Conservation (phyloP, 2,329 filamentous ascomycete genomes). For the Scytalidium lignicola region DNA sequence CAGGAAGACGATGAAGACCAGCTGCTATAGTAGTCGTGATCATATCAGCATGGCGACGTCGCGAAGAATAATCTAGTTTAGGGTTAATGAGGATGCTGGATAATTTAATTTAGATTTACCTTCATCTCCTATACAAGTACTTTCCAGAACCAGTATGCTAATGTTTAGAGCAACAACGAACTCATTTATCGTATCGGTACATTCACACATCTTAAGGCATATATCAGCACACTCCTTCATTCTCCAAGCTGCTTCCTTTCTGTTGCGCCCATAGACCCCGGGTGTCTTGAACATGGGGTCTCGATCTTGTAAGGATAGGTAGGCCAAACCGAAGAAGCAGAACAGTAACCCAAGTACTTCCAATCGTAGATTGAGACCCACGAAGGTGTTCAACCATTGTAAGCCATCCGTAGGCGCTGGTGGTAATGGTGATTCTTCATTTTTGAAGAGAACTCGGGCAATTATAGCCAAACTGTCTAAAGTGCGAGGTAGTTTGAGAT, state of each 20-base stretch:
- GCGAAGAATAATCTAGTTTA: slow-evolving; percentile 9
- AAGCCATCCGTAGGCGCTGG: slow-evolving; percentile 20
- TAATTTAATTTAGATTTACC: slow-evolving; percentile 12
- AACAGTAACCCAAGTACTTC: slow-evolving; percentile 25
- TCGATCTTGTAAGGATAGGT: slow-evolving; percentile 18
- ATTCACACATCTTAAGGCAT: slow-evolving; percentile 15
- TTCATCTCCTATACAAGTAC: slow-evolving; percentile 21
- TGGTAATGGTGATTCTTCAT: slow-evolving; percentile 19
- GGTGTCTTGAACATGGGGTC: slow-evolving; percentile 19
- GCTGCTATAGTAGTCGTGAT: slow-evolving; percentile 16
- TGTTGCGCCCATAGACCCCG: slow-evolving; percentile 18
- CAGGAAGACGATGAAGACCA: slow-evolving; percentile 24
- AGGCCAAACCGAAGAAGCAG: slow-evolving; percentile 21
- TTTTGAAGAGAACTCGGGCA: slow-evolving; percentile 19
- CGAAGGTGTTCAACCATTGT: slow-evolving; percentile 24
- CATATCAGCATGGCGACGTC: slow-evolving; percentile 18
- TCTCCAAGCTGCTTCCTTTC: slow-evolving; percentile 22
- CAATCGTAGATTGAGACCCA: slow-evolving; percentile 21
- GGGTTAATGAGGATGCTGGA: too few relatives aligned
- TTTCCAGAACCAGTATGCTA: slow-evolving; percentile 17
- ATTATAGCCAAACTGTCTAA: slow-evolving; percentile 13
- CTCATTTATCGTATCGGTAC: slow-evolving; percentile 15
- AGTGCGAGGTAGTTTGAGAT: slow-evolving; percentile 14
- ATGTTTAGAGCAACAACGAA: slow-evolving; percentile 14
- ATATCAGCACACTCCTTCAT: slow-evolving; percentile 26